Evolutionary conservation across 176 grass and related monocot species (phyloP).

Genomic region (Cymbopogon citratus): DNA sequence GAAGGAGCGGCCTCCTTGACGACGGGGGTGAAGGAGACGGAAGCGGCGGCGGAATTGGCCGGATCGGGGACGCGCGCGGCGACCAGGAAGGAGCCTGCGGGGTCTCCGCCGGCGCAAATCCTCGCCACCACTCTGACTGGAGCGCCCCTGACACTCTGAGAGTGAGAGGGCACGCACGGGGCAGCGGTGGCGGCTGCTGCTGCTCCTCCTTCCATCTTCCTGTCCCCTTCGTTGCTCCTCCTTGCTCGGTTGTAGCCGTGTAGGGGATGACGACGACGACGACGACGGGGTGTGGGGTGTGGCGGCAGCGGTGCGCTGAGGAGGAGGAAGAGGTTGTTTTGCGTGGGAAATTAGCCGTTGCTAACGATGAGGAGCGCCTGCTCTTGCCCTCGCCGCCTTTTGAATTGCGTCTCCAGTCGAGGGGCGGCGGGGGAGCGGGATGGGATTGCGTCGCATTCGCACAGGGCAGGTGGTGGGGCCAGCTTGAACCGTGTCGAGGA

Average conservation of each 20-base stretch:
- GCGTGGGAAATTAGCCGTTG: not conserved
- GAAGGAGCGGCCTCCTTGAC: not conserved
- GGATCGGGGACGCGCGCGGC: not conserved
- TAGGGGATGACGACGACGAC: not conserved
- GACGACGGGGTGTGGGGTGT: no score
- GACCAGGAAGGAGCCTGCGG: not conserved
- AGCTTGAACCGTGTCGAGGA: not conserved
- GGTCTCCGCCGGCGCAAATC: conserved; percentile 2
- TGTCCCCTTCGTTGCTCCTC: not conserved
- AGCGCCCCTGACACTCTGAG: not conserved
- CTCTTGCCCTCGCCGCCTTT: not conserved
- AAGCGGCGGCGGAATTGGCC: not conserved
- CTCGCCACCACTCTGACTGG: conserved; percentile 16
- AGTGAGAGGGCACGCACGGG: not conserved
- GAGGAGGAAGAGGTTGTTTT: not conserved
- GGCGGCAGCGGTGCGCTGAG: not conserved
- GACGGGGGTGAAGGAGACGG: not conserved
- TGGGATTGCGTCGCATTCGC: not conserved
- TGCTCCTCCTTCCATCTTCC: not conserved
- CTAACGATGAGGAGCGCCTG: not conserved
- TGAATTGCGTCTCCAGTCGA: not conserved
- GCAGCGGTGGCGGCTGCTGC: not conserved
- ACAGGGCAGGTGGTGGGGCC: not conserved
- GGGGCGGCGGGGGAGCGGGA: not conserved
- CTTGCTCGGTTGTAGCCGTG: no score